These are phyloP conservation scores for Hyaloscypha bicolor DNA, from an alignment of 495 filamentous ascomycete species.

Conservation along the genomic window DNA sequence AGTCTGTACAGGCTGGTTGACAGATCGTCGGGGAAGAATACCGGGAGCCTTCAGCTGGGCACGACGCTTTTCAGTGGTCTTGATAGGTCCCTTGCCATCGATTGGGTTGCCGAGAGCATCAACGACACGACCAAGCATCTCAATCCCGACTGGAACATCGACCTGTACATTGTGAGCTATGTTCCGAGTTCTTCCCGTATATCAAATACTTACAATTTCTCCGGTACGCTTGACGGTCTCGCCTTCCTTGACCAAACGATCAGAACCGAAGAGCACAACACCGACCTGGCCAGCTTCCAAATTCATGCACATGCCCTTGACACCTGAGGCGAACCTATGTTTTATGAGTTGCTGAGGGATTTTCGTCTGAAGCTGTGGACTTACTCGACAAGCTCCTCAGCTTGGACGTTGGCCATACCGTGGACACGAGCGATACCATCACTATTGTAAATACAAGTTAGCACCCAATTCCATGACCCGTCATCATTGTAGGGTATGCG, in stretches of 20 bases:
- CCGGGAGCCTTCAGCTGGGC: constrained; percentile 98
- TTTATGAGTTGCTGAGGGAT: constrained; percentile 25
- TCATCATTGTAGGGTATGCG: constrained; percentile 19
- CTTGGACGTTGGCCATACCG: constrained; percentile 99
- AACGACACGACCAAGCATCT: constrained; percentile 95
- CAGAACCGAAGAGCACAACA: constrained; percentile 99
- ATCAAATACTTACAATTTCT: constrained; percentile 78
- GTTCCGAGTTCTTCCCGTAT: not conserved
- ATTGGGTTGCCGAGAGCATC: constrained; percentile 99
- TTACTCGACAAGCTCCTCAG: constrained; percentile 99
- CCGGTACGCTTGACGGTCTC: constrained; percentile 99
- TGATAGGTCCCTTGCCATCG: constrained; percentile 96
- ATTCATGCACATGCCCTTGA: constrained; percentile 99
- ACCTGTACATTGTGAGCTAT: constrained; percentile 60
- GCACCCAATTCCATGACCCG: constrained; percentile 20
- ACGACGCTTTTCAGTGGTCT: constrained; percentile 89
- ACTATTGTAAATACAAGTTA: constrained; percentile 54
- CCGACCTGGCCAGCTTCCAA: constrained; percentile 99
- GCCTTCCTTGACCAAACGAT: constrained; percentile 99
- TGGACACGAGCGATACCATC: constrained; percentile 99
- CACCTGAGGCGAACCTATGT: constrained; percentile 93
- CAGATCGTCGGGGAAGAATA: constrained; percentile 94
- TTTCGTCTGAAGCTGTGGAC: constrained; percentile 40
- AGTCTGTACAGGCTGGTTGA: constrained; percentile 98
- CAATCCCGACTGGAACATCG: constrained; percentile 92